A percentile compares a stretch with the other conserved stretches of the same genome.
These are phyloP conservation scores for Cryptococcus maquisensis DNA, from an alignment of 1,284 basidiomycete species.

Conservation along the genomic window DNA sequence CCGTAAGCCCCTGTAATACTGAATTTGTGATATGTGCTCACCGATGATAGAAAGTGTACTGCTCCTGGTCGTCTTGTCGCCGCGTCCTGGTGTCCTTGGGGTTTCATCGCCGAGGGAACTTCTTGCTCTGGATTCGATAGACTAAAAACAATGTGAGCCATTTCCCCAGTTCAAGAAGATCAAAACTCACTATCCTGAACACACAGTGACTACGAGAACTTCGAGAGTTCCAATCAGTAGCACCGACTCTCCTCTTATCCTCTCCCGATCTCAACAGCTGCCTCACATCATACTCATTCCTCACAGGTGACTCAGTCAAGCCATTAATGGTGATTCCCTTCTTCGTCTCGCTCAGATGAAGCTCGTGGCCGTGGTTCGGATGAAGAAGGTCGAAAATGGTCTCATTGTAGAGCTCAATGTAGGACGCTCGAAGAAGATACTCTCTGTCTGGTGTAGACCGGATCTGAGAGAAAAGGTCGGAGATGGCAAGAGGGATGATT, in stretches of 20 bases:
- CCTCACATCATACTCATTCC: slow-evolving; percentile 75
- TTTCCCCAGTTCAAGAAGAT: neutral
- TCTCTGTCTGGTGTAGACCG: slow-evolving; percentile 58
- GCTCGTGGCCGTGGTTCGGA: slow-evolving; percentile 32
- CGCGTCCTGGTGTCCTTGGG: slow-evolving; percentile 20
- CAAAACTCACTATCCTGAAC: slow-evolving; percentile 68
- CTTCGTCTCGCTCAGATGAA: slow-evolving; percentile 44
- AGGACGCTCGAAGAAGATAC: slow-evolving; percentile 88
- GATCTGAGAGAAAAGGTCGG: slow-evolving; percentile 53
- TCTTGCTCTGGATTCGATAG: slow-evolving; percentile 43
- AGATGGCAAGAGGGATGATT: slow-evolving; percentile 88
- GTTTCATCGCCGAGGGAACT: slow-evolving; percentile 13
- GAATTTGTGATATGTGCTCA: slow-evolving; percentile 8
- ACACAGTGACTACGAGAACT: slow-evolving; percentile 90
- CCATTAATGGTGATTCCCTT: slow-evolving; percentile 49
- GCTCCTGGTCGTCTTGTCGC: slow-evolving; percentile 53
- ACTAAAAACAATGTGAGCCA: slow-evolving; percentile 24
- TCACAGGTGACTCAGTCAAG: slow-evolving; percentile 63
- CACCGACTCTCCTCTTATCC: slow-evolving; percentile 81
- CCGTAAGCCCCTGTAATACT: slow-evolving; percentile 13
- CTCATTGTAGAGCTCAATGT: slow-evolving; percentile 97
- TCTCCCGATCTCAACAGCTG: slow-evolving; percentile 82
- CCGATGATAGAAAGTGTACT: slow-evolving; percentile 58
- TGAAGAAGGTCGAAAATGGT: slow-evolving; percentile 63
- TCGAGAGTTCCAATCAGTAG: slow-evolving; percentile 95